A percentile compares a stretch with the other conserved stretches of the same genome.
Evolutionary conservation across 176 grass and related monocot species (phyloP).

Genomic region (Oryza meyeriana): DNA sequence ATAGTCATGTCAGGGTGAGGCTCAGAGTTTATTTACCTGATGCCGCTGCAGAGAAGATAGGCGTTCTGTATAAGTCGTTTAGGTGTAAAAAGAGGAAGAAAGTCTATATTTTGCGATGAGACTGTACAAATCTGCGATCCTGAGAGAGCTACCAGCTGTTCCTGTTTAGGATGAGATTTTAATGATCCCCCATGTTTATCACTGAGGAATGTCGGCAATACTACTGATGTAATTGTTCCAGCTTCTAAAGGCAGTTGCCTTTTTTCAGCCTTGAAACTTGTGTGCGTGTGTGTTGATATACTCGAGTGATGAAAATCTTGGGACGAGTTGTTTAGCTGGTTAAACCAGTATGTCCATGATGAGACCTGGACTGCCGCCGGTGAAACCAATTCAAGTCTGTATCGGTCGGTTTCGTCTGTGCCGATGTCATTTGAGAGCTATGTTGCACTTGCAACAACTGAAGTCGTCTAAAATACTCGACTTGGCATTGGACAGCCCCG

Average conservation of each 20-base stretch:
- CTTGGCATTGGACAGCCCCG: too few species aligned
- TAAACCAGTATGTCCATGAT: not conserved
- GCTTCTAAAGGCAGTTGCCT: not conserved
- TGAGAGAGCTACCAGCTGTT: constrained; percentile 31
- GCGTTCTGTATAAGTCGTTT: constrained; percentile 65
- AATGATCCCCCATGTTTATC: constrained; percentile 18
- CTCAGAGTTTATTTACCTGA: constrained; percentile 57
- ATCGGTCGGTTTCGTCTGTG: not conserved
- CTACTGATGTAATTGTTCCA: constrained; percentile 29
- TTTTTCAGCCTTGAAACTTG: not conserved
- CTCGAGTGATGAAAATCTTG: not conserved
- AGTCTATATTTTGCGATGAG: constrained; percentile 57
- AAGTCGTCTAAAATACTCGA: not conserved
- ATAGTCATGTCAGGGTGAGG: constrained; percentile 53
- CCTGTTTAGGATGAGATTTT: constrained; percentile 30
- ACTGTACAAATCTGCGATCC: constrained; percentile 76
- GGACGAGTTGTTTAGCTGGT: not conserved
- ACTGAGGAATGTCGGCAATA: constrained; percentile 24
- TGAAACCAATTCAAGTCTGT: not conserved
- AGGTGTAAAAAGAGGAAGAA: constrained; percentile 69
- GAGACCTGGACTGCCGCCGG: not conserved
- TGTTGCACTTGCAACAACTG: not conserved
- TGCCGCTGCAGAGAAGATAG: constrained; percentile 66
- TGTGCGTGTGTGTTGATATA: not conserved
- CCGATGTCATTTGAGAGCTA: not conserved